phyloP scores from a whole-genome alignment of 2,329 filamentous ascomycete species.

The Nigrospora sphaerica region DNA sequence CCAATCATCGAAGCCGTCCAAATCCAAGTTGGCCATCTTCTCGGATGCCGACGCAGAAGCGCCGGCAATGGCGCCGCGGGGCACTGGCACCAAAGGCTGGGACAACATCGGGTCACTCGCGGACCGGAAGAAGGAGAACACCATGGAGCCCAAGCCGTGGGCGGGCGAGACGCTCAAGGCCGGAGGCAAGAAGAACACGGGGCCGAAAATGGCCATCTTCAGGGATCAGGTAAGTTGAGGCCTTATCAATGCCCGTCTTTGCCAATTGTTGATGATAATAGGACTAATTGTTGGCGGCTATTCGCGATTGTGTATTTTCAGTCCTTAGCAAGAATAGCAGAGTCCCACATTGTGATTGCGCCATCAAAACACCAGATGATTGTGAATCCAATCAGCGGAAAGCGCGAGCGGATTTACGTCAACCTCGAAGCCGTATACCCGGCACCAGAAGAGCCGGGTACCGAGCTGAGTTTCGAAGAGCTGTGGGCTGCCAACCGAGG shows the following conservation, averaged over 20 bases:
- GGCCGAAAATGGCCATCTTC: constrained; percentile 84
- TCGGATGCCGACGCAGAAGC: constrained; percentile 61
- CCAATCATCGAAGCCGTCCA: constrained; percentile 55
- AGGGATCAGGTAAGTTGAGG: constrained; percentile 81
- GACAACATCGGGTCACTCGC: constrained; percentile 81
- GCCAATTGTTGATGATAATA: constrained; percentile 75
- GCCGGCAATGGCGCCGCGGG: constrained; percentile 45
- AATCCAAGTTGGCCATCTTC: constrained; percentile 85
- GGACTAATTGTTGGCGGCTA: constrained; percentile 74
- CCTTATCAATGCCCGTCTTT: constrained; percentile 35
- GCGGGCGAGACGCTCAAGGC: constrained; percentile 83
- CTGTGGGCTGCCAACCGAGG: constrained; percentile 73
- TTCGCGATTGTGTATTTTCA: constrained; percentile 37
- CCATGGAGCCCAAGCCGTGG: constrained; percentile 81
- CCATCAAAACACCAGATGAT: constrained; percentile 70
- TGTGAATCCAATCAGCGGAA: constrained; percentile 74
- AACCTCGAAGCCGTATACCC: constrained; percentile 83
- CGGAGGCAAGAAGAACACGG: constrained; percentile 70
- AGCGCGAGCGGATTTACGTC: constrained; percentile 80
- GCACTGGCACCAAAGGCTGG: constrained; percentile 66
- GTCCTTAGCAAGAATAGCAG: constrained; percentile 54
- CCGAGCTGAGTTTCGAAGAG: constrained; percentile 88
- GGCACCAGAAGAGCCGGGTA: constrained; percentile 59
- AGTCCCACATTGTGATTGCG: constrained; percentile 58
- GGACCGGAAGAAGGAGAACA: constrained; percentile 92